Evolutionary conservation across 176 grass and related monocot species (phyloP).

Genomic region (Ensete glaucum): DNA sequence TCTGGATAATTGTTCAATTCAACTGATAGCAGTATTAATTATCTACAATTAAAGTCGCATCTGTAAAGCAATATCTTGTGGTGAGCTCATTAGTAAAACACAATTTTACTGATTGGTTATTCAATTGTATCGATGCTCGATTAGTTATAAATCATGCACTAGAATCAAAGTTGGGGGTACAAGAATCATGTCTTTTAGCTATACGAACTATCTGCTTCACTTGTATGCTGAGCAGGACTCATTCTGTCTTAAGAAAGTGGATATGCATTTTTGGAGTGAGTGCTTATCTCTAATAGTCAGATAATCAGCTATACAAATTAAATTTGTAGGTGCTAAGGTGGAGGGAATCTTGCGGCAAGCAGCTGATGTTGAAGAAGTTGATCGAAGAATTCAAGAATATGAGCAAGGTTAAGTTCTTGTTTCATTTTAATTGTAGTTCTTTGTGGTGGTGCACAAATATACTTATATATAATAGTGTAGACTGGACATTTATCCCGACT

Average conservation of each 20-base stretch:
- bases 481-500: neutral
- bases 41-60: too few species aligned
- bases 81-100: too few species aligned
- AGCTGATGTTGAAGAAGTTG: constrained; percentile 93
- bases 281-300: neutral
- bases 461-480: too few species aligned
- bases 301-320: neutral
- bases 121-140: too few species aligned
- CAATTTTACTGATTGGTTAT: too few species aligned
- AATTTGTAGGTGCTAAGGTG: constrained; percentile 66
- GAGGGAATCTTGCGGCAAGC: constrained; percentile 97
- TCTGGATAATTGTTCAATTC: too few species aligned
- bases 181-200: neutral
- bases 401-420: constrained; percentile 61
- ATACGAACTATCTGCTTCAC: neutral
- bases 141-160: too few species aligned
- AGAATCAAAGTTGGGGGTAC: too few species aligned
- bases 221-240: neutral
- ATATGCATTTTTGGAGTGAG: constrained; percentile 6
- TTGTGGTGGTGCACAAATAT: too few species aligned
- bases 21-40: too few species aligned
- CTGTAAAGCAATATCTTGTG: too few species aligned
- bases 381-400: constrained; percentile 88
- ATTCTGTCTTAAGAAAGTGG: neutral
- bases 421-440: neutral